Evolutionary conservation across 352 stramenopile species (phyloP), one percentile per base, ranked within the genome.

Genomic region (Plasmopara halstedii): DNA sequence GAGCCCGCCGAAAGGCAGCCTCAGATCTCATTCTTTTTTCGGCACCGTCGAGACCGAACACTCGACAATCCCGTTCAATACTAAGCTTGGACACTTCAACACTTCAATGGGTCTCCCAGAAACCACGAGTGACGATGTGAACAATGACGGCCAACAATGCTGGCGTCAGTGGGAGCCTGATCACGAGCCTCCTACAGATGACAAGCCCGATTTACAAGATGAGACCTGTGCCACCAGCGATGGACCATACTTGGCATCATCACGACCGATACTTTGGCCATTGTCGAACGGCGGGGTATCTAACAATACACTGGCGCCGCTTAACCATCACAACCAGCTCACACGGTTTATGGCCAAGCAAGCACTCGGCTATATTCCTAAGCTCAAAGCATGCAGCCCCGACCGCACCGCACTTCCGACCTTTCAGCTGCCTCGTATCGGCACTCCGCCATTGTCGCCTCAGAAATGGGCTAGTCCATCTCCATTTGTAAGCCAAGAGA

Each of bases 321-420:
- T 79, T 6, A 81, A 62, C 40, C 63, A 75, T 38, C 66, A 75
- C 45, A 78, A 73, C 42, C 70, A 68, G 15, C 35, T 83, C 8
- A 77, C 56, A 46, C 68, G 76, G 4, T 88, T 88, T 57, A 62
- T 81, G 38, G 70, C 64, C 50, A 83, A 82, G 45, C 68, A 82
- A 33, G 62, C 62, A 26, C 67, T 84, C 10, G 76, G 73, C 18
- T 83, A 75, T 51, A 77, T 74, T 42, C 69, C 64, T 42, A 73
- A 77, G 46, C 45, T 73, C 37, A 62, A 45, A 49, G 52, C 45
- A 42, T 68, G 44, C 42, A 64, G 54, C 45, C 58, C 50, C 11
- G 64, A 55, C 36, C 53, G 27, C 42, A 57, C 37, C 26, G 42
- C 38, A 32, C 66, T 45, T 3, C 58, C 64, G 14, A 61, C 62